Evolutionary conservation across 1,284 basidiomycete genomes (phyloP), one percentile per base, ranked within the genome.

Genomic region (Boletus coffeatus): DNA sequence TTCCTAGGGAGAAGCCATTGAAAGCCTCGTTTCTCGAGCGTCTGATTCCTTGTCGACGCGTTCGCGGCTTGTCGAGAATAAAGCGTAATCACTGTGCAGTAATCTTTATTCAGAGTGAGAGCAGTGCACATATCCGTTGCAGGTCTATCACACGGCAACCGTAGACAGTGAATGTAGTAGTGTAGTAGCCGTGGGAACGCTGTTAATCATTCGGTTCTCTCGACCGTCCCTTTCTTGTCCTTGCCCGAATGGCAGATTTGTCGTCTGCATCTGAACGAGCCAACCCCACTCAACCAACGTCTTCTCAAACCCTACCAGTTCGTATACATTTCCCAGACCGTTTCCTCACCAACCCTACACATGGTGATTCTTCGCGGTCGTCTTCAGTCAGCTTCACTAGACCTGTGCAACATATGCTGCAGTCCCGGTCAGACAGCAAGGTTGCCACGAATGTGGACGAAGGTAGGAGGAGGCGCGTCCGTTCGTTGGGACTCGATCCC

Each of bases 361-460:
- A 64, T 61, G 71, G 65, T 10, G 63, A 66, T 59, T 75, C 73
- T 34, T 76, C 74, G 43, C 69, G 66, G 71, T 75, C 73, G 25
- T 74, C 73, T 37, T 76, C 72, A 16, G 43, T 70, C 43, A 74
- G 65, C 58, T 64, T 73, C 46, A 56, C 60, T 50, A 57, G 63
- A 53, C 69, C 62, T 50, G 56, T 39, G 50, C 68, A 66, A 58
- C 59, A 67, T 56, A 61, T 64, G 58, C 25, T 62, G 9, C 64
- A 65, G 43, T 60, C 65, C 18, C 62, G 63, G 67, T 63, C 62
- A 39, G 70, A 67, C 52, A 56, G 39, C 53, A 65, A 63, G 16
- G 34, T 25, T 13, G n/a, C 58, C 43, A n/a, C 59, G 16, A 60
- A 69, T 52, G 18, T 48, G 10, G 57, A 56, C 8, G 65, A 75